These are phyloP conservation scores for Pichia nakasei DNA, from an alignment of 805 yeast species.

Conservation along the genomic window DNA sequence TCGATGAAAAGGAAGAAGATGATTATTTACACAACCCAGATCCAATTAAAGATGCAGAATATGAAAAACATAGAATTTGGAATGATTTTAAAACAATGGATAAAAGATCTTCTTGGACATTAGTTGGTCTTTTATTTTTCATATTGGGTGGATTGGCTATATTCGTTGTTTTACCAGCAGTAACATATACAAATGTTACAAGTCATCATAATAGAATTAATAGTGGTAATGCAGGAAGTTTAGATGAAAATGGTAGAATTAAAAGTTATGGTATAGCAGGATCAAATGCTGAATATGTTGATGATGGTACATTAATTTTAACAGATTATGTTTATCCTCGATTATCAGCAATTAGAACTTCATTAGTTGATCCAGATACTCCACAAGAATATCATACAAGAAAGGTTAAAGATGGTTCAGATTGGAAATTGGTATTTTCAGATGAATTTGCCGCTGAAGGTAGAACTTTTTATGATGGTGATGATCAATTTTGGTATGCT, in stretches of 20 bases:
- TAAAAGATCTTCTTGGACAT: constrained; percentile 50
- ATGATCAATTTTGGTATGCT: constrained; percentile 87
- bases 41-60: constrained; percentile 83
- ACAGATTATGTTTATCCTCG: constrained; percentile 50
- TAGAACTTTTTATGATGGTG: constrained; percentile 81
- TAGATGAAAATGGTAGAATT: neutral
- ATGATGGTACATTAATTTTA: constrained; percentile 20
- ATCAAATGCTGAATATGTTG: neutral
- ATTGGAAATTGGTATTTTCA: constrained; percentile 73
- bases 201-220: constrained; percentile 12
- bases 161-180: constrained; percentile 72
- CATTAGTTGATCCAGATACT: constrained; percentile 66
- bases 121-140: constrained; percentile 50
- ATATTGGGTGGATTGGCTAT: constrained; percentile 55
- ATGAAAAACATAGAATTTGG: constrained; percentile 60
- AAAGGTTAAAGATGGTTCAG: constrained; percentile 49
- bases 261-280: neutral
- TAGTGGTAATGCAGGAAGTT: neutral
- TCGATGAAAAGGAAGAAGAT: constrained; percentile 92
- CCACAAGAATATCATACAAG: constrained; percentile 40
- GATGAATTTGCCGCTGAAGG: constrained; percentile 91
- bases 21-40: constrained; percentile 95
- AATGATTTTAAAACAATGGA: constrained; percentile 62
- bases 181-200: constrained; percentile 71
- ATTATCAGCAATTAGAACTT: constrained; percentile 49